Percentiles rank a stretch among this genome's conserved stretches.
Conservation (phyloP, 2,329 filamentous ascomycete species). For the Aaosphaeria pasadenensis region DNA sequence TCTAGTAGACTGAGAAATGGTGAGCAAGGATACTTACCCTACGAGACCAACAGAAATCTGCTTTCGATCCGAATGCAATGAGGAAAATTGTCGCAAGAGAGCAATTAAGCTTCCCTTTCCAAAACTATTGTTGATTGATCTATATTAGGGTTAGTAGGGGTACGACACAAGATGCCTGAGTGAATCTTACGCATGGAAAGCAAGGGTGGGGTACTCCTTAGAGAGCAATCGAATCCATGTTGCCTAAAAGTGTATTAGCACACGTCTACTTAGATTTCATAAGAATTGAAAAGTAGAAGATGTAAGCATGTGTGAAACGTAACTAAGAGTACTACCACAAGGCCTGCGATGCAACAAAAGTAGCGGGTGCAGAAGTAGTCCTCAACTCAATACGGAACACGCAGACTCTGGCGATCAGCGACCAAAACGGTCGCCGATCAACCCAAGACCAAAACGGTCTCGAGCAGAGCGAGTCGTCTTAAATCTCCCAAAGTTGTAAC, state of each 20-base stretch:
- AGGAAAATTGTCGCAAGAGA: constrained; percentile 84
- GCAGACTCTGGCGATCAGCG: constrained; percentile 67
- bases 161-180: too few relatives aligned
- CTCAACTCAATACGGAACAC: constrained; percentile 98
- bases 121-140: constrained; percentile 88
- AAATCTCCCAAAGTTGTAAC: constrained; percentile 99
- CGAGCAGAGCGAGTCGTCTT: constrained; percentile 66
- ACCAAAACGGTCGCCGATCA: constrained; percentile 87
- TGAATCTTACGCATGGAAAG: constrained; percentile 68
- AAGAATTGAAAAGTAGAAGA: constrained; percentile 15
- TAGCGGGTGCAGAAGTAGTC: constrained; percentile 46
- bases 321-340: constrained; percentile 95
- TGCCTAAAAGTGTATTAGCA: constrained; percentile 56
- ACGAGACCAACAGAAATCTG: constrained; percentile 92
- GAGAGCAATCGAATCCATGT: constrained; percentile 87
- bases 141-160: too few relatives aligned
- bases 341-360: constrained; percentile 52
- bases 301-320: constrained; percentile 78
- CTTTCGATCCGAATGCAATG: constrained; percentile 84
- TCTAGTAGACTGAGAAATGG: too few relatives aligned
- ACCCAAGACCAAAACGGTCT: constrained; percentile 63
- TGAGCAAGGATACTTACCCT: constrained; percentile 51
- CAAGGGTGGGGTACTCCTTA: constrained; percentile 88
- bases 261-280: neutral
- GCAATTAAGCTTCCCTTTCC: constrained; percentile 94